Conservation (phyloP, 106 monocot species). For the Alisma plantagoaquatica region DNA sequence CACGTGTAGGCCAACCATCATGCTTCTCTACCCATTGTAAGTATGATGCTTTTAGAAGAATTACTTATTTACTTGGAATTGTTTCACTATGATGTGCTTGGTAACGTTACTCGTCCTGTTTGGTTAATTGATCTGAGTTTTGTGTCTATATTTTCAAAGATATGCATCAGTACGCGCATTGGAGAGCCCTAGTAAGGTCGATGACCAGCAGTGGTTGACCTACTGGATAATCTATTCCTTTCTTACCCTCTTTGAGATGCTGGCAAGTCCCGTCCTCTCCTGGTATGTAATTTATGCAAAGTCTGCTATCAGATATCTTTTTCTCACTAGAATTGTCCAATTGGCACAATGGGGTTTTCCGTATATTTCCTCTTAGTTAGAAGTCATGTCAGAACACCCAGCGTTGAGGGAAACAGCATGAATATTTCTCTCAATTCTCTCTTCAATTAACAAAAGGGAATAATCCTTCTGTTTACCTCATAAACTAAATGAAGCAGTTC, state of each 20-base stretch:
- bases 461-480: too few species aligned
- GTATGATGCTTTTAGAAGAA: neutral
- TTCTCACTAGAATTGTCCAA: too few species aligned
- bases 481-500: too few species aligned
- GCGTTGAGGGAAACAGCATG: too few species aligned
- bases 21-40: conserved; percentile 63
- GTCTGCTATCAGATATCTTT: too few species aligned
- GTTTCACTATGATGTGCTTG: too few species aligned
- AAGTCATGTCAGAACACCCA: too few species aligned
- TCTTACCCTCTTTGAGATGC: conserved; percentile 60
- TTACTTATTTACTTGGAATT: neutral
- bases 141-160: conserved; percentile 1
- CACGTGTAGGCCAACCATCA: conserved; percentile 40
- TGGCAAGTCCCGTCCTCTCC: conserved; percentile 37
- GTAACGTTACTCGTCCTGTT: neutral
- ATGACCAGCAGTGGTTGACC: conserved; percentile 74
- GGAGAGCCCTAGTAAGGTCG: conserved; percentile 50
- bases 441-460: too few species aligned
- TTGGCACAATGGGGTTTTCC: too few species aligned
- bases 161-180: conserved; percentile 64
- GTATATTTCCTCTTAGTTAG: too few species aligned
- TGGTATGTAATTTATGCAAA: too few species aligned
- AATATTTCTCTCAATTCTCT: too few species aligned
- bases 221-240: conserved; percentile 78
- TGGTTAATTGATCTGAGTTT: neutral